Evolutionary conservation across 2,329 filamentous ascomycete genomes (phyloP).

Genomic region (Colletotrichum kahawae): DNA sequence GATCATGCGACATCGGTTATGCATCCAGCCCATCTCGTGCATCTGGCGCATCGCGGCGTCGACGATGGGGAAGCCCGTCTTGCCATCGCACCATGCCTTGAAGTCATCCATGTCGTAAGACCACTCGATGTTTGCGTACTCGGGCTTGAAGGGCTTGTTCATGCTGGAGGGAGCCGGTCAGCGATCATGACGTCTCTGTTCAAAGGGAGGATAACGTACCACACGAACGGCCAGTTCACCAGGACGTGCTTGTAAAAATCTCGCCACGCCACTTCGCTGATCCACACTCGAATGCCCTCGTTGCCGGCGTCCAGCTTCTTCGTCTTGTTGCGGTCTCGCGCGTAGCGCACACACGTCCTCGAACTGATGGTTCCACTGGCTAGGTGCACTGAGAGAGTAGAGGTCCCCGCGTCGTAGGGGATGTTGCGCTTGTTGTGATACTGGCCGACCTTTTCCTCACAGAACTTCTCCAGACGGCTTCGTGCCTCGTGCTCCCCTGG

Average conservation of each 20-base stretch:
- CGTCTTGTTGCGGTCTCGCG: conserved; percentile 66
- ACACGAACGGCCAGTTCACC: conserved; percentile 83
- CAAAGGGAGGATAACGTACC: conserved; percentile 47
- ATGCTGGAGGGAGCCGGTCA: conserved; percentile 38
- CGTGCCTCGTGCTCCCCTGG: conserved; percentile 76
- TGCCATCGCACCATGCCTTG: conserved; percentile 73
- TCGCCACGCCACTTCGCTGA: conserved; percentile 83
- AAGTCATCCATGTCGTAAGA: conserved; percentile 76
- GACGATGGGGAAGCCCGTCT: conserved; percentile 82
- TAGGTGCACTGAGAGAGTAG: conserved; percentile 74
- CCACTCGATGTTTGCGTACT: conserved; percentile 84
- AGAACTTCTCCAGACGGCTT: conserved; percentile 68
- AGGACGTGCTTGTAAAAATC: conserved; percentile 91
- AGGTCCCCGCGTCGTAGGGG: conserved; percentile 66
- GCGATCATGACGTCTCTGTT: background rate
- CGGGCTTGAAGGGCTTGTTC: conserved; percentile 75
- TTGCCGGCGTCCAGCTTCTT: conserved; percentile 71
- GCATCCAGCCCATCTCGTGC: conserved; percentile 74
- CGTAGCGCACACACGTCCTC: conserved; percentile 68
- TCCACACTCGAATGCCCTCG: conserved; percentile 74
- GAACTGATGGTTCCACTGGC: conserved; percentile 72
- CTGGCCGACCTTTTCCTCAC: conserved; percentile 63
- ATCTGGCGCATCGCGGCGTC: conserved; percentile 88
- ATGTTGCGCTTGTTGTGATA: conserved; percentile 73
- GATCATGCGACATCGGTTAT: conserved; percentile 86